phyloP scores from a whole-genome alignment of 495 filamentous ascomycete species.

The Talaromyces stipitatus region DNA sequence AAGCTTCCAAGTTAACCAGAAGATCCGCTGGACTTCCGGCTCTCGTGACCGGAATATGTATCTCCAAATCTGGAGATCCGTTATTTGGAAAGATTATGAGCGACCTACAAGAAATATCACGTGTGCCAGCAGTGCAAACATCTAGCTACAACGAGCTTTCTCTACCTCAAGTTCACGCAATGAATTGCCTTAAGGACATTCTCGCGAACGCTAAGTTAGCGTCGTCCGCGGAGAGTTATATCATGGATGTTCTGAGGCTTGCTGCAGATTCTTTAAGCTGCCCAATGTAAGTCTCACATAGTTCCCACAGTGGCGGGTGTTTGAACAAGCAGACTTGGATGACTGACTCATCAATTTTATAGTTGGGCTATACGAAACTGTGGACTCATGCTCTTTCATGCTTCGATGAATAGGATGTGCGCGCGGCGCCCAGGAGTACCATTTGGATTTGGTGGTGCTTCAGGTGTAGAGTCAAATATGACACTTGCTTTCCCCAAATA shows the following conservation, averaged over 20 bases:
- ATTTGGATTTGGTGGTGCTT: slow-evolving; percentile 33
- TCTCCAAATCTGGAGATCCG: slow-evolving; percentile 25
- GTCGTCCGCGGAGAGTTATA: slow-evolving; percentile 51
- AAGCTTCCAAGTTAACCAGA: slow-evolving; percentile 72
- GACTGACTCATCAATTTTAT: slow-evolving; percentile 8
- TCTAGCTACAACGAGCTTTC: slow-evolving; percentile 41
- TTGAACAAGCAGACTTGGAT: neutral
- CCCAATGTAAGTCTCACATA: slow-evolving; percentile 41
- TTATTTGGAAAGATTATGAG: slow-evolving; percentile 43
- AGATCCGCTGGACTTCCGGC: slow-evolving; percentile 88
- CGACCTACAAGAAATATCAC: slow-evolving; percentile 52
- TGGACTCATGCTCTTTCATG: slow-evolving; percentile 79
- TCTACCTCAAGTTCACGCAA: slow-evolving; percentile 84
- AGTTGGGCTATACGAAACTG: slow-evolving; percentile 94
- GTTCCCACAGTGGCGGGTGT: neutral
- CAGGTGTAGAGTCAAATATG: slow-evolving; percentile 34
- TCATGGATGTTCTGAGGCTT: slow-evolving; percentile 65
- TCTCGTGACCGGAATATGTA: slow-evolving; percentile 68
- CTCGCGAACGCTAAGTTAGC: slow-evolving; percentile 72
- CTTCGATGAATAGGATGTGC: slow-evolving; percentile 65
- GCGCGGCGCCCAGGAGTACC: slow-evolving; percentile 20
- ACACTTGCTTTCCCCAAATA: slow-evolving; percentile 54
- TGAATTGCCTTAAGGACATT: slow-evolving; percentile 85
- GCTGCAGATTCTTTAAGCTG: slow-evolving; percentile 62
- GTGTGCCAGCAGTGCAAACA: slow-evolving; percentile 40